A percentile compares a stretch with the other conserved stretches of the same genome.
Evolutionary conservation across 257 asterid genomes (phyloP).

Genomic region (Rauvolfia tetraphylla): DNA sequence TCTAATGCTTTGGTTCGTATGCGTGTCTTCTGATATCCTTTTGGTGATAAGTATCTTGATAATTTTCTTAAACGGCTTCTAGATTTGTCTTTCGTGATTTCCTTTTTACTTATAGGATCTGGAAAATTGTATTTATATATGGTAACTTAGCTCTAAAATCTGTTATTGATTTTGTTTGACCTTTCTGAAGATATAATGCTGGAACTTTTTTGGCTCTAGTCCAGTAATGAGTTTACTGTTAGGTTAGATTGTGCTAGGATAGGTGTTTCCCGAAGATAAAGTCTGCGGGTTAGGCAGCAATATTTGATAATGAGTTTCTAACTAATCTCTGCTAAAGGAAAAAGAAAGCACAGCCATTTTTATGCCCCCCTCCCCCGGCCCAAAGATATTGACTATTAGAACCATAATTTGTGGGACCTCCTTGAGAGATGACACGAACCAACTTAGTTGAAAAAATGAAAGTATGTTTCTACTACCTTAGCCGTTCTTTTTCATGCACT

Average conservation of each 20-base stretch:
- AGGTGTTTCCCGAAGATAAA: background rate
- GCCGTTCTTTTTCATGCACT: slow-evolving; percentile 4
- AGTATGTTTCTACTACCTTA: background rate
- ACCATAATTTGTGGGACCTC: slow-evolving; percentile 16
- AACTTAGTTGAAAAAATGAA: slow-evolving; percentile 1
- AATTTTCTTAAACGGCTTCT: background rate
- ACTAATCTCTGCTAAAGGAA: background rate
- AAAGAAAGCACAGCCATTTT: background rate
- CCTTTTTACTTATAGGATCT: background rate
- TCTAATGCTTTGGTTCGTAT: background rate
- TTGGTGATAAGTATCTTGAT: background rate
- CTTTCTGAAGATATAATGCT: background rate
- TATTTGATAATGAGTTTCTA: background rate
- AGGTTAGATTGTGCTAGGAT: slow-evolving; percentile 1
- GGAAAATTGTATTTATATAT: background rate
- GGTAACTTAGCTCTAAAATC: background rate
- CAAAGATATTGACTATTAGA: background rate
- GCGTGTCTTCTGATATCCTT: background rate
- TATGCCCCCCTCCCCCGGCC: background rate
- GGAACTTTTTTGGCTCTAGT: background rate
- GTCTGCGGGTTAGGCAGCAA: slow-evolving; percentile 11
- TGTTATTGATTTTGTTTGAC: background rate
- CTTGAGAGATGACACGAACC: background rate
- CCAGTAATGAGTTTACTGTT: background rate
- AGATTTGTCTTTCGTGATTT: background rate